Conservation (phyloP, 2,329 filamentous ascomycete species). For the Talaromyces sp. region DNA sequence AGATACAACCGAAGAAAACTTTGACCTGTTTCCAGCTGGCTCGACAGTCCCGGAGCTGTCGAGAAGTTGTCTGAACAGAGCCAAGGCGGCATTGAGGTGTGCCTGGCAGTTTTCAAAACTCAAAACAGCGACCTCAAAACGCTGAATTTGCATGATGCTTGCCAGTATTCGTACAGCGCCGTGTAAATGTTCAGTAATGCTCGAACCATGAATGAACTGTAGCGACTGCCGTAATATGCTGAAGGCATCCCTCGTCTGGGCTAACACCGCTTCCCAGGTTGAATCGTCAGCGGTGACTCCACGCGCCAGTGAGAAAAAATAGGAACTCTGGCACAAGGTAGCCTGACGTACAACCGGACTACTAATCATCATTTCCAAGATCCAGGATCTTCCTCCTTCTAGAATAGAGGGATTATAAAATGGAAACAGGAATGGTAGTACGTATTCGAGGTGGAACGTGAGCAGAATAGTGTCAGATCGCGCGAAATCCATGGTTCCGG, state of each 20-base stretch:
- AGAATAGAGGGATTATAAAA: constrained; percentile 58
- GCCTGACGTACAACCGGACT: constrained; percentile 15
- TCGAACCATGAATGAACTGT: constrained; percentile 6
- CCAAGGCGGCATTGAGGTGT: constrained; percentile 33
- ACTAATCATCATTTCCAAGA: constrained; percentile 53
- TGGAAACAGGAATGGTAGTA: constrained; percentile 62
- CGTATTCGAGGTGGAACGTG: constrained; percentile 61
- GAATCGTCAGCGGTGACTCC: constrained; percentile 7
- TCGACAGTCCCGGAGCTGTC: neutral
- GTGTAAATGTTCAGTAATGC: constrained; percentile 9
- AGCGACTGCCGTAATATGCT: constrained; percentile 9
- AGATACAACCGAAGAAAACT: constrained; percentile 5
- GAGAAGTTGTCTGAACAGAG: constrained; percentile 30
- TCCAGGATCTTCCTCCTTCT: constrained; percentile 59
- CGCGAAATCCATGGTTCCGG: neutral
- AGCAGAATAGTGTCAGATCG: constrained; percentile 35
- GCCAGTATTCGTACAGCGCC: constrained; percentile 27
- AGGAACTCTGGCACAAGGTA: constrained; percentile 55
- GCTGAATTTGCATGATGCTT: constrained; percentile 35
- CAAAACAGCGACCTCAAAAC: constrained; percentile 24
- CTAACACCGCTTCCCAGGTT: constrained; percentile 11
- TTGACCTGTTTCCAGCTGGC: neutral
- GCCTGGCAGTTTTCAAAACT: constrained; percentile 29
- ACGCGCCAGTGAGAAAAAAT: constrained; percentile 51
- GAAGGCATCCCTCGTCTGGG: constrained; percentile 12